Conservation (phyloP, 768 basidiomycete species). For the Mycena galopus region DNA sequence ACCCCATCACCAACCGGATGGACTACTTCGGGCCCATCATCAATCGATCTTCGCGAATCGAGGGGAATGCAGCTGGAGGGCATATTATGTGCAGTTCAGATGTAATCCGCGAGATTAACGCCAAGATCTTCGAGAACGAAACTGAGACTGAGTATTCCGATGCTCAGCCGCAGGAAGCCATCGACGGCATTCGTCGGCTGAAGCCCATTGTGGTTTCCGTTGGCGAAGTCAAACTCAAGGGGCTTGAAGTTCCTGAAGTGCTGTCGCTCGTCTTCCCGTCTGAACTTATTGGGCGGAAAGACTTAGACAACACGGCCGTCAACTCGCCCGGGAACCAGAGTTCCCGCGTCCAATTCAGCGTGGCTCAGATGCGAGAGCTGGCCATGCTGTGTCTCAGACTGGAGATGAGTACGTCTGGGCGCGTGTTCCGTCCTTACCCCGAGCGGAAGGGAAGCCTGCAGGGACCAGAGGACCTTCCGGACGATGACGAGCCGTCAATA, state of each 20-base stretch:
- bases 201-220: constrained; percentile 79
- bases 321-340: constrained; percentile 50
- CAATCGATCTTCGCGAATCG: constrained; percentile 91
- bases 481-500: constrained; percentile 40
- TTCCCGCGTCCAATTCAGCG: constrained; percentile 73
- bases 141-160: constrained; percentile 73
- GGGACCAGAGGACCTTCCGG: constrained; percentile 9
- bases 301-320: constrained; percentile 56
- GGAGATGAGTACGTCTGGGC: constrained; percentile 77
- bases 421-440: constrained; percentile 66
- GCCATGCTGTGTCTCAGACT: constrained; percentile 81
- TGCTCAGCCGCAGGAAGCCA: constrained; percentile 66
- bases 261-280: constrained; percentile 88
- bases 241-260: constrained; percentile 90
- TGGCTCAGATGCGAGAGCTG: constrained; percentile 82
- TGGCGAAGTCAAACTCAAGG: constrained; percentile 94
- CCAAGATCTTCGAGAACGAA: constrained; percentile 66
- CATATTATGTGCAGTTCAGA: constrained; percentile 95
- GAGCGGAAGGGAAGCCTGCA: constrained; percentile 61
- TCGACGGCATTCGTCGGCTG: constrained; percentile 82
- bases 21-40: constrained; percentile 98
- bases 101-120: constrained; percentile 84
- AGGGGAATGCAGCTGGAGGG: constrained; percentile 86
- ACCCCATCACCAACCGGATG: constrained; percentile 94
- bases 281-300: constrained; percentile 78